phyloP scores from a whole-genome alignment of 192 early-diverging fungal species.

The Funneliformis geosporum region DNA sequence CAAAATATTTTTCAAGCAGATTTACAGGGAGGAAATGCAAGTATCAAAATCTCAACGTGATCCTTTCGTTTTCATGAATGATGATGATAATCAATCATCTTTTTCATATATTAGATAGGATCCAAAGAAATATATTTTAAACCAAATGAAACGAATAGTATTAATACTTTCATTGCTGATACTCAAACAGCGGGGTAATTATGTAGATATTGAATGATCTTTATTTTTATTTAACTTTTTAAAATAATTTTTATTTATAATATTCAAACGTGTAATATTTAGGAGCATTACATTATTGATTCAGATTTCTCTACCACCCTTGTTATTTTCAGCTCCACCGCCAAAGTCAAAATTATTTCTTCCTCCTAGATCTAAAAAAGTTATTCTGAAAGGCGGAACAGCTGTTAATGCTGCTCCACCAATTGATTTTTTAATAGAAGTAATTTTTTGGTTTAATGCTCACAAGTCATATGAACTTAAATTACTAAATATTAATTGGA shows the following conservation, averaged over 20 bases:
- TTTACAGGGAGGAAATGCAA: conserved; percentile 30
- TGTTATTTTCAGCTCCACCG: conserved; percentile 38
- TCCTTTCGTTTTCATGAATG: too few relatives aligned
- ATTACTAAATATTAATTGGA: background rate
- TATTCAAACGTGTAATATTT: background rate
- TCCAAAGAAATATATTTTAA: conserved; percentile 18
- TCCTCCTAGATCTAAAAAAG: conserved; percentile 11
- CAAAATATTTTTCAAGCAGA: conserved; percentile 31
- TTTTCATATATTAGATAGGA: background rate
- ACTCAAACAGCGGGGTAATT: conserved; percentile 18
- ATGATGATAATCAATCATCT: background rate
- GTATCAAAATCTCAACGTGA: background rate
- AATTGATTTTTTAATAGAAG: conserved; percentile 33
- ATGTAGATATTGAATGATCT: background rate
- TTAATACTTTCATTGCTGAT: conserved; percentile 13
- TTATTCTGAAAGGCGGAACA: conserved; percentile 45
- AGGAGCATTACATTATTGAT: conserved; percentile 43
- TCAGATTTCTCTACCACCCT: conserved; percentile 38
- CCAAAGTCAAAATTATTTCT: background rate
- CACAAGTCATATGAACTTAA: background rate
- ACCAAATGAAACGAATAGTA: background rate
- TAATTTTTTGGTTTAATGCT: background rate
- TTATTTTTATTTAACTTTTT: background rate
- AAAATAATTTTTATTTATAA: too few relatives aligned
- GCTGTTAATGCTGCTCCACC: conserved; percentile 27